A percentile compares a stretch with the other conserved stretches of the same genome.
Evolutionary conservation across 371 early-diverging fungal species (phyloP).

Genomic region (Nematocida ausubeli): DNA sequence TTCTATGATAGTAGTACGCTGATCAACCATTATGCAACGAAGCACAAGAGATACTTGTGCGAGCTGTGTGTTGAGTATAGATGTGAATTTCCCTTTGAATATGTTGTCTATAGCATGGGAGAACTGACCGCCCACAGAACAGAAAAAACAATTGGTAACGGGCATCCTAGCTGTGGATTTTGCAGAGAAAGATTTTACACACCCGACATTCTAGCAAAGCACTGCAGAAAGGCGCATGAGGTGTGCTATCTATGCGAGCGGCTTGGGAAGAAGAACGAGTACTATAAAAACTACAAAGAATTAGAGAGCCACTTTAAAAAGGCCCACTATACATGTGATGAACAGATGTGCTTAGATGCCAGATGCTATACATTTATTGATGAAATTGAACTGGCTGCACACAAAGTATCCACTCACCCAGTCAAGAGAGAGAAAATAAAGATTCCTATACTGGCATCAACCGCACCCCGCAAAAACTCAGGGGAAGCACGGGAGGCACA

Average conservation of each 20-base stretch:
- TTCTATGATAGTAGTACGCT: conserved; percentile 52
- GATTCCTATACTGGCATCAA: conserved; percentile 35
- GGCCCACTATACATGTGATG: conserved; percentile 64
- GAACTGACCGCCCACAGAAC: conserved; percentile 58
- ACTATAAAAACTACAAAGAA: conserved; percentile 62
- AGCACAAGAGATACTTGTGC: conserved; percentile 61
- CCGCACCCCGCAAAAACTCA: background rate
- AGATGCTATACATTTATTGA: conserved; percentile 66
- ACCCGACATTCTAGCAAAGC: conserved; percentile 53
- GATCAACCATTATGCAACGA: conserved; percentile 56
- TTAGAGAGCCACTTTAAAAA: conserved; percentile 65
- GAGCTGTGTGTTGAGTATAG: conserved; percentile 58
- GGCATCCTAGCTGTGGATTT: conserved; percentile 64
- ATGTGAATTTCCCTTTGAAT: conserved; percentile 63
- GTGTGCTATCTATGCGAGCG: conserved; percentile 65
- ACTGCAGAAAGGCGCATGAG: conserved; percentile 63
- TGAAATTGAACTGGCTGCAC: conserved; percentile 64
- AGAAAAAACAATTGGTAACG: conserved; percentile 55
- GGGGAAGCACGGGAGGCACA: background rate
- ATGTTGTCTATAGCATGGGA: conserved; percentile 47
- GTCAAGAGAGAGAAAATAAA: conserved; percentile 1
- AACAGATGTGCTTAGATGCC: conserved; percentile 56
- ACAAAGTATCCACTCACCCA: conserved; percentile 54
- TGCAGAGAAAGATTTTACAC: conserved; percentile 65
- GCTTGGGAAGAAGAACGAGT: conserved; percentile 60